Evolutionary conservation across 2,329 filamentous ascomycete species (phyloP), one percentile per base, ranked within the genome.

Genomic region (Exophiala sideris): DNA sequence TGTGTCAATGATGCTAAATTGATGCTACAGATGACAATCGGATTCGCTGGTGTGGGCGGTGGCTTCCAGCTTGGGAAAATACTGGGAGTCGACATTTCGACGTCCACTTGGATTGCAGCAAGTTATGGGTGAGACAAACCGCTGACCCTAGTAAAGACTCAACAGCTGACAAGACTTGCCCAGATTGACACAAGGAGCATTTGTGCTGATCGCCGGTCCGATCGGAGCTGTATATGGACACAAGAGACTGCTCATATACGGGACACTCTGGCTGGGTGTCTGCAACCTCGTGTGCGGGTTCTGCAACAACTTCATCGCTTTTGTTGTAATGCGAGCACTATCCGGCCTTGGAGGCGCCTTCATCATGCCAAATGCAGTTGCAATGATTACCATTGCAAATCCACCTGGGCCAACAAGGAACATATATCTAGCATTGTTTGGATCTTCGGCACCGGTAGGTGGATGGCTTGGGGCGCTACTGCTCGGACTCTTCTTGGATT

Each of bases 161-260:
- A 29, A 29, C 3, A 4, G 24, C 24, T 29, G 24, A 29, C 24
- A 10, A 41, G 14, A 16, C 14, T 14, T 41, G 14, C 2, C n/a
- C 65, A 44, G 41, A 20, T 44, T 80, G 12, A 76, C 78, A 0
- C 76, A 79, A 56, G 81, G 81, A 10, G 78, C 81, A 0, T 84
- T 84, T 59, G 78, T 85, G 29, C 70, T 86, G 2, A 70, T 81
- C 2, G 77, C 76, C 2, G 81, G 80, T 3, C 75, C 82, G 0
- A 65, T 85, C 3, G 82, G 82, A 2, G 79, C 83, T 39, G 67
- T 80, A 0, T 82, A 80, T 55, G 83, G 83, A 0, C 76, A 83
- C 65, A 81, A 80, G 63, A 71, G 66, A 3, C 66, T 83, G 32
- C 76, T 85, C 35, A 61, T 84, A 8, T 61, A 71, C 49, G 82